Evolutionary conservation across 2,329 filamentous ascomycete species (phyloP), one percentile per base, ranked within the genome.

Genomic region (Calonectria hawksworthii): DNA sequence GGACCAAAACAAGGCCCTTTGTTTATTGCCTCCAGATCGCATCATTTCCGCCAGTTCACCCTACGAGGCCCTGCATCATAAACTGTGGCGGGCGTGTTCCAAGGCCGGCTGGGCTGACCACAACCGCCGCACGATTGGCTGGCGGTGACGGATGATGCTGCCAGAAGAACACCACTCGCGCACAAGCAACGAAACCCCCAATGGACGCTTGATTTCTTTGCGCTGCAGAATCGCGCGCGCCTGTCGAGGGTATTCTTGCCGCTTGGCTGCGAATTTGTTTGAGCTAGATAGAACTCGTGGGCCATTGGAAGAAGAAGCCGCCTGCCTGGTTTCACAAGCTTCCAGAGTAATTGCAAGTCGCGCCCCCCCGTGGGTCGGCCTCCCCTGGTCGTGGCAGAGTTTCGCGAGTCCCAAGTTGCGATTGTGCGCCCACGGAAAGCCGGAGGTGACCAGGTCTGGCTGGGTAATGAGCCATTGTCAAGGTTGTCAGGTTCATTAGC

Each of bases 81-180:
- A 66, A 69, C 52, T 28, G 30, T 50, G 32, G 51, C 70, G 70
- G 70, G 66, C 59, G 70, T 68, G 38, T 61, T 30, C 59, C 30
- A 50, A 36, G 67, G 23, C 59, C 67, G 56, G 73, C 68, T 79
- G 70, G 75, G 72, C 78, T 75, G 56, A 75, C 78, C 68, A 77
- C 72, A 63, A 68, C 65, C 70, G 56, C 47, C 56, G 73, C 66
- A 75, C 73, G 73, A 80, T 80, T 81, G 79, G 79, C 74, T 76
- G 70, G 72, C 69, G 38, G 61, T 68, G 76, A 76, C 72, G 32
- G 59, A 74, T 76, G 66, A 71, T 70, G 74, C 61, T 70, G 73
- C 61, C 26, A 13, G 44, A 36, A 30, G 41, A 54, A 61, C 51
- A 74, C 56, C 56, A 41, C 56, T 61, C 51, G 26, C 52, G 32